Base-by-base conservation (phyloP, 108 stramenopile genomes). In the Parietichytrium sp. region DNA sequence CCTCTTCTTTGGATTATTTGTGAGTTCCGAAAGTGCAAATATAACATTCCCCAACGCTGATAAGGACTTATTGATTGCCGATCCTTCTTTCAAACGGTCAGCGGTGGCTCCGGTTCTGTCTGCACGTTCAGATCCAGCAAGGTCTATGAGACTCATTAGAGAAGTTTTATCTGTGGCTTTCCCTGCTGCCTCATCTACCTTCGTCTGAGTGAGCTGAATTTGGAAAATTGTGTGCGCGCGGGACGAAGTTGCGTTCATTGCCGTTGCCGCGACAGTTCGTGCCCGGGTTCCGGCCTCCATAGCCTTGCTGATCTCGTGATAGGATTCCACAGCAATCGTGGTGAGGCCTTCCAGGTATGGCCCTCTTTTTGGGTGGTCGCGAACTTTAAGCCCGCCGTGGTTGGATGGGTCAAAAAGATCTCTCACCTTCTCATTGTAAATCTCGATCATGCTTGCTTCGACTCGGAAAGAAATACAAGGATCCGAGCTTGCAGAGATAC, bases 141-240 rank as follows among this genome's bases (percentile, higher is more conserved):
- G 81, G 36, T 87, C 86, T 15, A 85, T 81, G 3, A 87, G 82
- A 45, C 82, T 51, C 3, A 87, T 79, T 4, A 54, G 45, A 20
- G 55, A 54, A 25, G 72, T 77, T 72, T 83, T 84, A 27, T 86
- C 81, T 31, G 79, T 55, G 4, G 47, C 51, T 27, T 80, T 45
- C 2, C 79, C 33, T 15, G 55, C 72, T 16, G 16, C 83, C 4
- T 55, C n/a, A 49, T 86, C 85, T 26, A 83, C 48, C 6, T 78
- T 49, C 38, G 80, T 80, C 55, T 83, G 82, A 79, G 84, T 86
- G 16, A 89, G 49, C 31, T 78, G 51, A 30, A 89, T 85, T 49
- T 85, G 84, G 55, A 89, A 88, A 15, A 89, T 89, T 50, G 81
- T 86, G 83, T 89, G 89, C n/a, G 85, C 82, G 15, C 89, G 81